Conservation (phyloP, 2,329 filamentous ascomycete species). For the Kalmusia sp. region DNA sequence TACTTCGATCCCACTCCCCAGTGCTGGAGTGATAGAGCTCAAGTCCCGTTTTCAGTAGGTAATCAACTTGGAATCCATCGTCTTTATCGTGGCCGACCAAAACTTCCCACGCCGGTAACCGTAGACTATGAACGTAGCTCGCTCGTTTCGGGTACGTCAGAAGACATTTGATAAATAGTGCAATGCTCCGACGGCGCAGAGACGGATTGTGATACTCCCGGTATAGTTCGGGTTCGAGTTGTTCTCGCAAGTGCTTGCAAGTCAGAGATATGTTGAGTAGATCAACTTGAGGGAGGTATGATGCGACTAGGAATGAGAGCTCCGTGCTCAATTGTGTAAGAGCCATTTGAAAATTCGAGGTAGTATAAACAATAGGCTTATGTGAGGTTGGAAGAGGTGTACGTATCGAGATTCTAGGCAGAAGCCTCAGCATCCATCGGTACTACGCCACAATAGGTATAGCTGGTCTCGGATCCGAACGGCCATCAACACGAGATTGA, state of each 20-base stretch:
- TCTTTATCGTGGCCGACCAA: not conserved
- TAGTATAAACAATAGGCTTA: too few species aligned
- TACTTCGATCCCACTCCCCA: not conserved
- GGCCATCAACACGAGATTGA: too few species aligned
- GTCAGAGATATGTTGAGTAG: slow-evolving; percentile 20
- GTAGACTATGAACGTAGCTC: not conserved
- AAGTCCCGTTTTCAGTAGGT: not conserved
- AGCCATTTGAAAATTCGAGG: too few species aligned
- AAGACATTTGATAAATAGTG: not conserved
- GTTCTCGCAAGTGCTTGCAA: slow-evolving; percentile 14
- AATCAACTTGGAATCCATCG: not conserved
- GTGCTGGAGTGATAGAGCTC: not conserved
- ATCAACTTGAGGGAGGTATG: slow-evolving; percentile 16
- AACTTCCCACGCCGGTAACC: not conserved
- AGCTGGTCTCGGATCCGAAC: too few species aligned
- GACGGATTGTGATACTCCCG: slow-evolving; percentile 13
- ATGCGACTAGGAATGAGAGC: slow-evolving; percentile 18
- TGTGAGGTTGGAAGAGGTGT: too few species aligned
- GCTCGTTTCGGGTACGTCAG: not conserved
- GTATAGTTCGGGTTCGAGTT: slow-evolving; percentile 19
- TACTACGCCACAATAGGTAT: too few species aligned
- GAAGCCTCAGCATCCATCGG: too few species aligned
- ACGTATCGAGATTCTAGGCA: too few species aligned
- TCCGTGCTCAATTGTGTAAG: slow-evolving; percentile 14
- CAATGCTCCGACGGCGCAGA: not conserved